Percentiles rank a stretch among this genome's conserved stretches.
These are phyloP conservation scores for Nicotiana obtusifolia DNA, from an alignment of 257 asterid genomes.

Conservation along the genomic window DNA sequence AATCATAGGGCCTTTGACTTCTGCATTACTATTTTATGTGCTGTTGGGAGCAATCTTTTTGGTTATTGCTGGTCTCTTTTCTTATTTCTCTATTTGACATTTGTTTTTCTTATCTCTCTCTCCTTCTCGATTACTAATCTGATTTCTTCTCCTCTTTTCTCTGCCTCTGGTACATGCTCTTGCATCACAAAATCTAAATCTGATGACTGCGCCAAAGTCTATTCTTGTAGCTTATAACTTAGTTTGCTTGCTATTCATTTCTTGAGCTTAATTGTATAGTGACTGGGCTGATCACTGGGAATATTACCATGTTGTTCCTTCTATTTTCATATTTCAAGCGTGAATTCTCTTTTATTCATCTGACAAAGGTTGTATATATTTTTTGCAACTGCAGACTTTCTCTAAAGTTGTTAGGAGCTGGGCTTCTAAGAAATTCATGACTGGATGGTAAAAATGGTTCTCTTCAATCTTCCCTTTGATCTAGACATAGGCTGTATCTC, in stretches of 20 bases:
- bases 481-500: neutral
- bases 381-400: constrained; percentile 59
- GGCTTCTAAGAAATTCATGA: constrained; percentile 97
- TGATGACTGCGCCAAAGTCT: neutral
- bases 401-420: constrained; percentile 93
- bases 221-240: neutral
- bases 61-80: neutral
- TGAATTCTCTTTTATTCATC: neutral
- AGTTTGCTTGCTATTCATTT: neutral
- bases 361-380: constrained; percentile 10
- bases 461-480: neutral
- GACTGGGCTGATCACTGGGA: neutral
- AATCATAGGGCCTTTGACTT: neutral
- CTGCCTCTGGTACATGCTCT: neutral
- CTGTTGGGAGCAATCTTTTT: neutral
- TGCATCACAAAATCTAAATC: neutral
- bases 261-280: neutral
- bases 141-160: neutral
- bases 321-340: neutral
- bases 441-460: constrained; percentile 69
- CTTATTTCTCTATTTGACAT: neutral
- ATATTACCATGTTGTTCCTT: neutral
- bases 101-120: neutral
- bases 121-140: neutral
- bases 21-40: neutral